Evolutionary conservation across 2,329 filamentous ascomycete genomes (phyloP), one percentile per base, ranked within the genome.

Genomic region (Aspergillus udagawae): DNA sequence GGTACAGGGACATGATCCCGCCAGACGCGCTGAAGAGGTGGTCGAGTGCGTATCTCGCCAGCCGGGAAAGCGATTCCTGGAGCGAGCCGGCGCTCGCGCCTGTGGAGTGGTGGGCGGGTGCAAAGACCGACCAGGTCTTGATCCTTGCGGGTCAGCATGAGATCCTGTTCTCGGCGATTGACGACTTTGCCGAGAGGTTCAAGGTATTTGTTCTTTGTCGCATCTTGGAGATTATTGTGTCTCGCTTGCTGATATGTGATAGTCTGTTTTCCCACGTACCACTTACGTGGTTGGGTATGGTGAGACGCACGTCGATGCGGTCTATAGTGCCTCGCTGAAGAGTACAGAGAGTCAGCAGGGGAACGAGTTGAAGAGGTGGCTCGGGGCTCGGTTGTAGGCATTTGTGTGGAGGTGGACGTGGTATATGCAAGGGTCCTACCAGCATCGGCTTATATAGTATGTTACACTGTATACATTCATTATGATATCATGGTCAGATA

Each of bases 131-230:
- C 53, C 74, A 79, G 47, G 73, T 85, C 1, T 61, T 85, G 42
- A 70, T 86, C 14, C 77, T 80, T 64, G 81, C 74, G 4, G 84
- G 84, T 2, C 75, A 69, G 3, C 76, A 80, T 52, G 84, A 86
- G 72, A 69, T 84, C 12, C 60, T 86, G 38, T 70, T 83, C 29
- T 67, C 65, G n/a, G 51, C 56, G 2, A 66, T 74, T 60, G 64
- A 68, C 23, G 62, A 55, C 21, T 72, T 74, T 63, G 71, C 59
- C 41, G 63, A 70, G 53, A 72, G 66, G 56, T 56, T 73, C 3
- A 66, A 68, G 68, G 70, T 73, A 62, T 29, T 44, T 23, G 17
- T 45, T 20, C 27, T 27, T 21, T 27, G n/a, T 25, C 25, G 25
- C 25, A 4, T n/a, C 23, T 7, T 52, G 4, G 29, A 5, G 1